These are phyloP conservation scores for Exserohilum rostratum DNA, from an alignment of 2,329 filamentous ascomycete genomes.

Conservation along the genomic window DNA sequence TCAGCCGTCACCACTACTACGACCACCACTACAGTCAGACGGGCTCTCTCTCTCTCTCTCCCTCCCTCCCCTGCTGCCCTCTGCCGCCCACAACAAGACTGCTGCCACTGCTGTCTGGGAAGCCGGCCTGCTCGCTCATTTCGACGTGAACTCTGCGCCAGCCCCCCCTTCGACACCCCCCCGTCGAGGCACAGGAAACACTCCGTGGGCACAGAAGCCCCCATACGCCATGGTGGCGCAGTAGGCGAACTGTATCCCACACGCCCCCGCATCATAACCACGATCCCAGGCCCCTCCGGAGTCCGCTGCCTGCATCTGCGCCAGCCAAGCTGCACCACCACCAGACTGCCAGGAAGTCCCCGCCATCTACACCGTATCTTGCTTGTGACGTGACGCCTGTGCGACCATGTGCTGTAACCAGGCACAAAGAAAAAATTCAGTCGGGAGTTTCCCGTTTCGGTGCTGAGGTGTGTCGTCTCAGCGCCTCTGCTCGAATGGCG, in stretches of 20 bases:
- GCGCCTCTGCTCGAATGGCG: not conserved
- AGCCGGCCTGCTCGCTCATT: not conserved
- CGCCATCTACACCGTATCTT: too few species aligned
- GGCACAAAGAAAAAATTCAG: not conserved
- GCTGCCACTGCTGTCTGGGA: too few species aligned
- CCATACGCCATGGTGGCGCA: not conserved
- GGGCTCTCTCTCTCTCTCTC: too few species aligned
- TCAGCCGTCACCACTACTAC: too few species aligned
- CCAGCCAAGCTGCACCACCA: not conserved
- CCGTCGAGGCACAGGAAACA: not conserved
- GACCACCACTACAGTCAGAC: too few species aligned
- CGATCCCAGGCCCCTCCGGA: not conserved
- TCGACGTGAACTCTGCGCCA: not conserved
- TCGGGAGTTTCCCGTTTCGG: conserved; percentile 1
- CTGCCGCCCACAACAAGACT: too few species aligned
- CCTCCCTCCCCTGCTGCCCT: too few species aligned
- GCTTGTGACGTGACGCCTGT: too few species aligned
- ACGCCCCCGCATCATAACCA: not conserved
- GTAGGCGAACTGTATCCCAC: not conserved
- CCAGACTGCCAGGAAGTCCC: not conserved
- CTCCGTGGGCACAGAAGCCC: not conserved
- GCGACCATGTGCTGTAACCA: not conserved
- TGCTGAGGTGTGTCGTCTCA: not conserved
- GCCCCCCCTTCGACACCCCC: not conserved
- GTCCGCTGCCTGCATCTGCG: not conserved